Conservation (phyloP, 371 early-diverging fungal species). For the Nematocida ironsii region DNA sequence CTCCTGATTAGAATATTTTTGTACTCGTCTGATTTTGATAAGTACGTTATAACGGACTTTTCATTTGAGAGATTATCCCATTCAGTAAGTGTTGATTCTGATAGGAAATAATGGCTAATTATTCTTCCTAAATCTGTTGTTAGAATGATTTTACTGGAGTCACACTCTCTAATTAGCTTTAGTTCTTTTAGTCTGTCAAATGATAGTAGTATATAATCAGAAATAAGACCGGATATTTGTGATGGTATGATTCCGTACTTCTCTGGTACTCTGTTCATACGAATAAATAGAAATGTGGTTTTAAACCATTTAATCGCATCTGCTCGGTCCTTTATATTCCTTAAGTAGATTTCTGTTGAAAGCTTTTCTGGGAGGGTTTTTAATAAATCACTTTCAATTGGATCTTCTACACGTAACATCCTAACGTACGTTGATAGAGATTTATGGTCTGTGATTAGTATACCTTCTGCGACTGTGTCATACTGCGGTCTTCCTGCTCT, state of each 20-base stretch:
- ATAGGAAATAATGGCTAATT: slow-evolving; percentile 27
- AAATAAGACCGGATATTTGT: slow-evolving; percentile 47
- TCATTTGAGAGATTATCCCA: slow-evolving; percentile 12
- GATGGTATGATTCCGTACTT: slow-evolving; percentile 57
- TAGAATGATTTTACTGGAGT: not conserved
- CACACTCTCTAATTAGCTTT: slow-evolving; percentile 45
- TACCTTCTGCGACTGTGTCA: slow-evolving; percentile 89
- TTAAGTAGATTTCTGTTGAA: slow-evolving; percentile 92
- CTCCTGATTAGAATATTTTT: slow-evolving; percentile 3
- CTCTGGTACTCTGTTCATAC: slow-evolving; percentile 72
- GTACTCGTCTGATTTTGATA: slow-evolving; percentile 29
- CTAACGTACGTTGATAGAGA: slow-evolving; percentile 88
- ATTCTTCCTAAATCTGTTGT: slow-evolving; percentile 42
- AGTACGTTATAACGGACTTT: not conserved
- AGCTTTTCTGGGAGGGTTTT: slow-evolving; percentile 80
- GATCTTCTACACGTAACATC: slow-evolving; percentile 83
- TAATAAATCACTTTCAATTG: slow-evolving; percentile 92
- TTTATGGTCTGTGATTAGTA: slow-evolving; percentile 84
- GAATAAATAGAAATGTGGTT: slow-evolving; percentile 87
- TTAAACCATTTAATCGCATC: slow-evolving; percentile 92
- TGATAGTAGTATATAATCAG: slow-evolving; percentile 60
- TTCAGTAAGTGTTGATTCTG: slow-evolving; percentile 21
- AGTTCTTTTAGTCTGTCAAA: slow-evolving; percentile 58
- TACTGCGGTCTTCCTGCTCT: slow-evolving; percentile 98
- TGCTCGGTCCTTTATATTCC: slow-evolving; percentile 79